Base-by-base conservation (phyloP, 2,329 filamentous ascomycete species). In the Colletotrichum tofieldiae region DNA sequence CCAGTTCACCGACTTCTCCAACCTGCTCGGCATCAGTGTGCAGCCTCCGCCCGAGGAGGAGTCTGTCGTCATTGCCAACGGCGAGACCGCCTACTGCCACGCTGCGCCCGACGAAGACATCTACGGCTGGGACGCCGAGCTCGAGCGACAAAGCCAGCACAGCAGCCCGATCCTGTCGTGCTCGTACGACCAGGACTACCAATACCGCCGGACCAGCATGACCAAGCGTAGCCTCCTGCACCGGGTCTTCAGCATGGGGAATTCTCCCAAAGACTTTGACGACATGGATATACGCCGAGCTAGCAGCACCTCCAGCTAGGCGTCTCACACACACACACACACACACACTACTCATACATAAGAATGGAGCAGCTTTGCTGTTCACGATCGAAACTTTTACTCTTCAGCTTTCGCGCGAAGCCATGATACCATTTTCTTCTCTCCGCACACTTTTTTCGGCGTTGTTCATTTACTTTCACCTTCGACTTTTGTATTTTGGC, bases 81-180 rank as follows among this genome's bases (percentile, higher is more conserved):
- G 78, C 2, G 79, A 79, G 7, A 78, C 78, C 1, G 78, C 77
- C 6, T 79, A 78, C 54, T 77, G 74, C 7, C 75, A 74, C 61
- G 71, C 76, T 11, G 77, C 76, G 18, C 78, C 79, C 5, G 78
- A 78, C 7, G 77, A 81, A 2, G 87, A 89, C 67, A 75, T 83
- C 5, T 89, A 89, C 67, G 87, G 88, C 16, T 90, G 87, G 88
- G 87, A 89, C 71, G 86, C 86, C 12, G 86, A 86, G 74, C 80
- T 85, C 26, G 81, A 84, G 12, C 79, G 80, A 29, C 78, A 77
- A 55, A 68, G 64, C 29, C 65, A 39, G 52, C 67, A 56, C 16
- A 60, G 37, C 23, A 64, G 69, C n/a, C 65, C 56, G 3, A 20
- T 43, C 14, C 12, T 51, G 26, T 45, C 49, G 16, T 67, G 3